Evolutionary conservation across 805 yeast genomes (phyloP), one percentile per base, ranked within the genome.

Genomic region (Starmera caribaea): DNA sequence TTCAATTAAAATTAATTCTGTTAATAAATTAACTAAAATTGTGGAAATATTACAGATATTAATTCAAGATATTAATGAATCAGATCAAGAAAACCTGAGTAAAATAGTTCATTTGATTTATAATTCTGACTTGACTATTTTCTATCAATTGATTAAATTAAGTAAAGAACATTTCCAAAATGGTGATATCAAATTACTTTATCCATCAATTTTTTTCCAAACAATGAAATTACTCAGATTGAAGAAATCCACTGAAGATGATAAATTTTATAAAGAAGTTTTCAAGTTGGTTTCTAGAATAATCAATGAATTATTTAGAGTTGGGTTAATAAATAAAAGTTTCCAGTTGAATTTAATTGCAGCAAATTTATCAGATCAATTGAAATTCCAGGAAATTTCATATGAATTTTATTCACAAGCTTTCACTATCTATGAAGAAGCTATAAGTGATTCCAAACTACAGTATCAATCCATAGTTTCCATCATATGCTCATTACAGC

Each of bases 371-470:
- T 90, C 97, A 0, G 96, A 92, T 56, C 90, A 84, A 57, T 65
- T 81, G 24, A 65, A 70, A 14, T 65, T 79, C 31, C 81, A 79
- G 42, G 87, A 82, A 43, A 77, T 87, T 27, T 68, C 90, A 13
- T 85, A 85, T 61, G 98, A 92, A 61, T 79, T 87, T 53, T 86
- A 81, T 58, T 89, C 85, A 30, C 94, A 88, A 57, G 81, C 95
- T 4, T 85, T 89, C 55, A 73, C 89, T 1, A 72, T 87, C 0
- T 89, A 86, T 56, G 97, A 90, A 58, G 80, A 75, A 49, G 57
- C 70, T 8, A 57, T 75, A 16, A 63, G 73, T 29, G 79, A 75
- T 43, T 69, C 79, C 1, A 62, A 68, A 24, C 63, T 72, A 1
- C 81, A 75, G 50, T 73, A 62, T 50, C 76, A 73, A 48, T 70